These are phyloP conservation scores for Alternaria metachromatica DNA, from an alignment of 2,329 filamentous ascomycete species.

Conservation along the genomic window DNA sequence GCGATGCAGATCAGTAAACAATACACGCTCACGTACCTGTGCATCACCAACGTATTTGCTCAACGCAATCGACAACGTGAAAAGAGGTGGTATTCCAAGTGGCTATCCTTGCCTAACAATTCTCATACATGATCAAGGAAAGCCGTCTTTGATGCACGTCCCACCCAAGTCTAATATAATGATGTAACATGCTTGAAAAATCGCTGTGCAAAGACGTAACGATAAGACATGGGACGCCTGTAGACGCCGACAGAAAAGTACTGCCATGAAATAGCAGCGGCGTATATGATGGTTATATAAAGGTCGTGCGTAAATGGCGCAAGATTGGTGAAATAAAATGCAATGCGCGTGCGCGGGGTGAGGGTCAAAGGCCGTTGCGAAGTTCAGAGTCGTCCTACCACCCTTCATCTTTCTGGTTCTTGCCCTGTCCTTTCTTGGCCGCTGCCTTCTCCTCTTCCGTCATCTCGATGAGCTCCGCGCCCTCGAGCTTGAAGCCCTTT, in stretches of 20 bases:
- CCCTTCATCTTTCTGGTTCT: slow-evolving; percentile 48
- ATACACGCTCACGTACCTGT: background rate
- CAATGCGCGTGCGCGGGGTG: background rate
- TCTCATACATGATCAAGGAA: background rate
- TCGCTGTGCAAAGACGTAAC: background rate
- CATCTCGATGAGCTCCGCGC: slow-evolving; percentile 42
- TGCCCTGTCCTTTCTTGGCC: slow-evolving; percentile 25
- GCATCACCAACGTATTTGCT: background rate
- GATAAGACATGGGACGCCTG: background rate
- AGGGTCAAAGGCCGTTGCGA: background rate
- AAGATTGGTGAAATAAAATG: background rate
- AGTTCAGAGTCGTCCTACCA: slow-evolving; percentile 22
- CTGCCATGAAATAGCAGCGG: background rate
- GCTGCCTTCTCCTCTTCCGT: slow-evolving; percentile 40
- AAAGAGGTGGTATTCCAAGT: background rate
- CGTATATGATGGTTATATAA: background rate
- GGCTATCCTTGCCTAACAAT: background rate
- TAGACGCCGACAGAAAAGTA: background rate
- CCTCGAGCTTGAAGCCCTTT: slow-evolving; percentile 43
- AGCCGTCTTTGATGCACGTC: background rate
- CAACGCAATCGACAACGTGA: background rate
- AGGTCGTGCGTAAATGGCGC: background rate
- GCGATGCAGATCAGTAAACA: background rate
- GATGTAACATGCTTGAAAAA: background rate
- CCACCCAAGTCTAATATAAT: background rate